phyloP scores from a whole-genome alignment of 371 early-diverging fungal species.

The Capniomyces stellatus region DNA sequence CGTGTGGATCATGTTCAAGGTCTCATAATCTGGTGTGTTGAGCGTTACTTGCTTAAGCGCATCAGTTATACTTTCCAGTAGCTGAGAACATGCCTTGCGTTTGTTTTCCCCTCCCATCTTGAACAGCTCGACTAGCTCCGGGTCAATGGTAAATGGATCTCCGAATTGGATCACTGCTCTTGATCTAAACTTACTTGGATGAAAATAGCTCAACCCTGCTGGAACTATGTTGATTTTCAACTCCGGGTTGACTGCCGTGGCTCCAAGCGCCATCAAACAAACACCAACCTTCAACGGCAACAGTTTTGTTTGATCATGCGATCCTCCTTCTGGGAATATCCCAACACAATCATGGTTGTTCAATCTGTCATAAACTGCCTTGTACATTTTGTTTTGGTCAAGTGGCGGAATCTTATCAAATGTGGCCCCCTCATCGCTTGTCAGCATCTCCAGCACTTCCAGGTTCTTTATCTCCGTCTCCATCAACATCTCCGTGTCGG shows the following conservation, averaged over 20 bases:
- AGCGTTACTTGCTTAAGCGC: constrained; percentile 72
- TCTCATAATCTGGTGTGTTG: constrained; percentile 85
- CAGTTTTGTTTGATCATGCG: constrained; percentile 88
- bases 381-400: constrained; percentile 73
- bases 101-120: constrained; percentile 61
- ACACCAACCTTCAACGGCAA: constrained; percentile 87
- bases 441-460: constrained; percentile 37
- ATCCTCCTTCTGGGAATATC: constrained; percentile 96
- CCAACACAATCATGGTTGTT: constrained; percentile 67
- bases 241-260: constrained; percentile 75
- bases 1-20: constrained; percentile 79
- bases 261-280: constrained; percentile 82
- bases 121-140: constrained; percentile 58
- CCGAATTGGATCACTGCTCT: constrained; percentile 94
- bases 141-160: constrained; percentile 56
- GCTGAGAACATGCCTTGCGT: constrained; percentile 52
- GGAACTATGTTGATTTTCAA: constrained; percentile 87
- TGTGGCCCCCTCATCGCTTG: constrained; percentile 33
- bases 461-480: constrained; percentile 45
- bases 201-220: constrained; percentile 84
- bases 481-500: constrained; percentile 56
- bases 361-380: constrained; percentile 55
- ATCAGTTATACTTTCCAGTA: constrained; percentile 57
- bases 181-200: constrained; percentile 87
- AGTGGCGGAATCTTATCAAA: constrained; percentile 70